A percentile compares a stretch with the other conserved stretches of the same genome.
These are phyloP conservation scores for Xylaria bambusicola DNA, from an alignment of 495 filamentous ascomycete species.

Conservation along the genomic window DNA sequence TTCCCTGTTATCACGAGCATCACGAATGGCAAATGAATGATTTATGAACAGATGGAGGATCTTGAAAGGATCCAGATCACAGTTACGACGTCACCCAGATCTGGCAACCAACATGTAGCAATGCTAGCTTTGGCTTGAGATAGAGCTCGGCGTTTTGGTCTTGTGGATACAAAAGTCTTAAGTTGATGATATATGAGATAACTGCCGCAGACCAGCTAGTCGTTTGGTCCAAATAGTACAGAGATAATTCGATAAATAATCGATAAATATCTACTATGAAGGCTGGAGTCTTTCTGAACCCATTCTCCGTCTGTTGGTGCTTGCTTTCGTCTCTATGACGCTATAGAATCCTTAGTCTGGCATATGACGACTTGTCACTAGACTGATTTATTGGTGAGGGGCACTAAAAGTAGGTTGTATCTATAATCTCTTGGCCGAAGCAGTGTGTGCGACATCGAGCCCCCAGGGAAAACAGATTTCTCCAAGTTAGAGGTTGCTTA, in stretches of 20 bases:
- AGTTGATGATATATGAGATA: slow-evolving; percentile 27
- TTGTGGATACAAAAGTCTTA: slow-evolving; percentile 26
- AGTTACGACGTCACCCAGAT: slow-evolving; percentile 28
- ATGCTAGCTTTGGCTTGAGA: slow-evolving; percentile 20
- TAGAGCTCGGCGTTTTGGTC: slow-evolving; percentile 34
- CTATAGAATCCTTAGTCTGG: no score
- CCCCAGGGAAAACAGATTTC: neutral
- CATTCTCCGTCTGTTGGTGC: neutral
- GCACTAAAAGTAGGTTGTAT: no score
- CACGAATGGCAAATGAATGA: slow-evolving; percentile 32
- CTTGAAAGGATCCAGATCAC: slow-evolving; percentile 26
- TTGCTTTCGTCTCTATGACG: neutral
- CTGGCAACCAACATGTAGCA: slow-evolving; percentile 23
- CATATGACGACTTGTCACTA: no score
- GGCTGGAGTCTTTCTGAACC: neutral
- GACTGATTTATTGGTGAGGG: no score
- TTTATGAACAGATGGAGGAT: slow-evolving; percentile 30
- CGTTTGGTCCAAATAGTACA: slow-evolving; percentile 9
- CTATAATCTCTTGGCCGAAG: no score
- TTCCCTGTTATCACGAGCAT: slow-evolving; percentile 29
- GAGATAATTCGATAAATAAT: slow-evolving; percentile 27
- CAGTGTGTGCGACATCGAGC: neutral
- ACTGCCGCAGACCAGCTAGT: slow-evolving; percentile 13
- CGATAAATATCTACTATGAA: neutral
- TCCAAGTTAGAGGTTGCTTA: neutral